Conservation (phyloP, 495 filamentous ascomycete genomes). For the Copromyces sp. region DNA sequence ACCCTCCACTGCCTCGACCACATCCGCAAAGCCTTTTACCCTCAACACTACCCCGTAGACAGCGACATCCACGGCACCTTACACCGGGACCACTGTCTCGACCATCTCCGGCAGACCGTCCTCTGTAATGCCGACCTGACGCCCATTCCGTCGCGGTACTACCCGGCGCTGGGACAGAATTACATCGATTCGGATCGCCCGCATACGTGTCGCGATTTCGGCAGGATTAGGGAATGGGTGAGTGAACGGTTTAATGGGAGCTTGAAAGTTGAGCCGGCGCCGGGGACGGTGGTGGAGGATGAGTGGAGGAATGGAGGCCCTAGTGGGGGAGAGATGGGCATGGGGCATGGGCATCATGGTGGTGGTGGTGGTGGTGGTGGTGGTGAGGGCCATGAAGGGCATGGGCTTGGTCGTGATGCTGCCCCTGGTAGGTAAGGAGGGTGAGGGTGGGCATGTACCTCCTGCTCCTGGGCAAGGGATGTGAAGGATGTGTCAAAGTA, state of each 20-base stretch:
- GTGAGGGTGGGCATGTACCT: not conserved
- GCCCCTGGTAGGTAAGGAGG: not conserved
- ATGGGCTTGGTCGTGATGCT: not conserved
- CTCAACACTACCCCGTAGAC: not conserved
- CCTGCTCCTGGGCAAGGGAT: not conserved
- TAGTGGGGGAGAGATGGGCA: not conserved
- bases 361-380: no score
- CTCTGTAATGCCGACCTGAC: slow-evolving; percentile 2
- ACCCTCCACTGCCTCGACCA: slow-evolving; percentile 5
- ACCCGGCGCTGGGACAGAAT: not conserved
- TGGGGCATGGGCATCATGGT: not conserved
- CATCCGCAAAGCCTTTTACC: slow-evolving; percentile 2
- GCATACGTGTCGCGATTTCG: not conserved
- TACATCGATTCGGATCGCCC: not conserved
- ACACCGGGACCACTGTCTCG: slow-evolving; percentile 2
- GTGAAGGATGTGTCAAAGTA: not conserved
- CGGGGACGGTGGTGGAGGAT: not conserved
- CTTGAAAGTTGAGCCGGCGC: not conserved
- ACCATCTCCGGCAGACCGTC: not conserved
- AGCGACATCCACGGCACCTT: not conserved
- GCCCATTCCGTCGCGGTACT: slow-evolving; percentile 3
- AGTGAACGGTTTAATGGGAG: not conserved
- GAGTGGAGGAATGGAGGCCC: not conserved
- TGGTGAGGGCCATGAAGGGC: not conserved
- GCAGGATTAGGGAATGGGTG: not conserved